Evolutionary conservation across 2,329 filamentous ascomycete genomes (phyloP), one percentile per base, ranked within the genome.

Genomic region (Colletotrichum tropicale): DNA sequence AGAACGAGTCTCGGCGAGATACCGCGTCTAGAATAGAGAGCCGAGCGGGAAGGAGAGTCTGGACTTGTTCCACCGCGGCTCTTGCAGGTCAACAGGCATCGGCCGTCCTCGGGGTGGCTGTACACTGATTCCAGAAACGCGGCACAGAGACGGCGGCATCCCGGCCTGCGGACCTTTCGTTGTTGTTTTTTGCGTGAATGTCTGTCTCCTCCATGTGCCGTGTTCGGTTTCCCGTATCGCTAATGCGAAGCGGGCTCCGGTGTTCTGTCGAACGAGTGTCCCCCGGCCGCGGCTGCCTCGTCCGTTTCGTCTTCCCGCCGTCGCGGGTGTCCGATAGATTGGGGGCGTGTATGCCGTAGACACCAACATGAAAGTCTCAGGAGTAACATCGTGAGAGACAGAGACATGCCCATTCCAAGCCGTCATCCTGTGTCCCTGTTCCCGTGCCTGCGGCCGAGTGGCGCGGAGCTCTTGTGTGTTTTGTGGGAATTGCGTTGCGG

Each of bases 301-400:
- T 28, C 68, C 61, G 72, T 72, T 75, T 71, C 61, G 68, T 21
- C 70, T 38, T 64, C 52, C 72, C 36, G 55, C 43, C 72, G 28
- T 55, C 60, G 30, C 72, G 30, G 32, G 72, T 75, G 68, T 75
- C 68, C 52, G 61, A 75, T 75, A 75, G 30, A 71, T 71, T 71
- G 72, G n/a, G 13, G 38, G 36, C n/a, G 34, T 24, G 28, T 43
- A 12, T n/a, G 24, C 32, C 66, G 30, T 28, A 36, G 48, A 36
- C 12, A 55, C 38, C 62, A 18, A 66, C 15, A 2, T 21, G n/a
- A 3, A 21, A 52, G 62, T 66, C 62, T 65, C 62, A 48, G 62
- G 28, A 43, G 43, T 65, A 1, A 13, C 24, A 26, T 65, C 26
- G 56, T 28, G 24, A 32, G 28, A n/a, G 16, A 38, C 8, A 38